Conservation (phyloP, 345 rosid genomes). For the Pugionium dolabratum region DNA sequence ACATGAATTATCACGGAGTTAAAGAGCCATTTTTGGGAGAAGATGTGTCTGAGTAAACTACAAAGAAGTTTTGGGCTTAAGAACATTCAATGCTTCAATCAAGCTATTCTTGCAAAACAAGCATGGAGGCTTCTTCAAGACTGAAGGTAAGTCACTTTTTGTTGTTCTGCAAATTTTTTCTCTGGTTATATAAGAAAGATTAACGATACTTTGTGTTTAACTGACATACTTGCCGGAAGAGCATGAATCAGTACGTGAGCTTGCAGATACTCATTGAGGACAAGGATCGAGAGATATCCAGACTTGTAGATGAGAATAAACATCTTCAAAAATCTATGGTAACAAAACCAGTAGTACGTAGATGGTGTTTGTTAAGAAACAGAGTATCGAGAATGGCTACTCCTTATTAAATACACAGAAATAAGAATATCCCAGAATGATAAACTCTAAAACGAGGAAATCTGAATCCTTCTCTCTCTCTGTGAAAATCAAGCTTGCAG, state of each 20-base stretch:
- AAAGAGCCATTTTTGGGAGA: constrained; percentile 22
- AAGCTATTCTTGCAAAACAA: constrained; percentile 75
- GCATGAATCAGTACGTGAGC: constrained; percentile 80
- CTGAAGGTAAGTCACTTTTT: constrained; percentile 56
- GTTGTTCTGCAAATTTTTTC: constrained; percentile 1
- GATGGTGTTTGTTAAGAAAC: constrained; percentile 7
- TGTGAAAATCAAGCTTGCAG: too few species aligned
- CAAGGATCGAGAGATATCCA: constrained; percentile 84
- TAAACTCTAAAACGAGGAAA: too few species aligned
- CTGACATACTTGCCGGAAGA: constrained; percentile 62
- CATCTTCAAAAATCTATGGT: constrained; percentile 72
- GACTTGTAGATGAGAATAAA: constrained; percentile 68
- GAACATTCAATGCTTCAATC: too few species aligned
- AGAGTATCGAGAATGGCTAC: too few species aligned
- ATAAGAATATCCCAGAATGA: too few species aligned
- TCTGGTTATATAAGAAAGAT: constrained; percentile 23
- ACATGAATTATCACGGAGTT: constrained; percentile 23
- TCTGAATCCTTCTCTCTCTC: too few species aligned
- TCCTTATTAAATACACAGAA: too few species aligned
- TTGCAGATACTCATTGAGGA: constrained; percentile 93
- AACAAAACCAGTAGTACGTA: constrained; percentile 54
- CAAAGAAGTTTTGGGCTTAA: too few species aligned
- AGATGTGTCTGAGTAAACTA: too few species aligned
- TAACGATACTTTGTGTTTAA: constrained; percentile 26
- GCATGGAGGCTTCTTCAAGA: constrained; percentile 50